Evolutionary conservation across 495 filamentous ascomycete species (phyloP).

Genomic region (Tuber umbilicatum): DNA sequence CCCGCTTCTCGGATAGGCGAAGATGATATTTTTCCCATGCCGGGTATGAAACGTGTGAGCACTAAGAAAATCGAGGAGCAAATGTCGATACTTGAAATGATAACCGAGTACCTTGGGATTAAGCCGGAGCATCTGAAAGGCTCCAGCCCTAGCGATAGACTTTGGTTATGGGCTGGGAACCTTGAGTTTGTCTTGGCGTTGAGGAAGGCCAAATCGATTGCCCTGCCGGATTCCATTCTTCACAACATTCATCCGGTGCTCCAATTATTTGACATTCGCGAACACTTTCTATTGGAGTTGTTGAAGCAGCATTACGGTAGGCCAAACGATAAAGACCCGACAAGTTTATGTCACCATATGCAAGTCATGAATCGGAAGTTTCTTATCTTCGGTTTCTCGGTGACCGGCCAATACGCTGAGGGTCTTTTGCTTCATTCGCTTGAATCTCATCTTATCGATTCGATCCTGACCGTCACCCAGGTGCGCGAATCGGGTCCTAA

Average conservation of each 20-base stretch:
- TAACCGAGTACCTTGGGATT: slow-evolving; percentile 32
- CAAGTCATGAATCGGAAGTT: slow-evolving; percentile 36
- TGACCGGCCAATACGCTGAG: slow-evolving; percentile 31
- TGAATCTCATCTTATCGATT: slow-evolving; percentile 31
- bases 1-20: slow-evolving; percentile 21
- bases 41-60: slow-evolving; percentile 31
- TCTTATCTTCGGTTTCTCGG: slow-evolving; percentile 34
- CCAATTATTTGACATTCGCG: slow-evolving; percentile 33
- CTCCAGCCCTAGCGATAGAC: slow-evolving; percentile 13
- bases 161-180: slow-evolving; percentile 33
- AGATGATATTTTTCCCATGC: slow-evolving; percentile 33
- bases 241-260: slow-evolving; percentile 33
- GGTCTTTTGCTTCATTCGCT: slow-evolving; percentile 31
- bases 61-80: slow-evolving; percentile 29
- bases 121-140: slow-evolving; percentile 28
- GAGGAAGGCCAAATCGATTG: slow-evolving; percentile 19
- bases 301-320: slow-evolving; percentile 34
- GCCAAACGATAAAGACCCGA: slow-evolving; percentile 32
- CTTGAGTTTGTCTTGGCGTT: slow-evolving; percentile 31
- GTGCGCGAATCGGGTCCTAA: slow-evolving; percentile 33
- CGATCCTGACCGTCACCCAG: slow-evolving; percentile 29
- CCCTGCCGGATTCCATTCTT: slow-evolving; percentile 20
- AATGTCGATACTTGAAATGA: slow-evolving; percentile 26
- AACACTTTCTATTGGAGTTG: slow-evolving; percentile 29
- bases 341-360: slow-evolving; percentile 35